A percentile compares a stretch with the other conserved stretches of the same genome.
These are phyloP conservation scores for Vitis hybrid DNA, from an alignment of 177 flowering plant genomes.

Conservation along the genomic window DNA sequence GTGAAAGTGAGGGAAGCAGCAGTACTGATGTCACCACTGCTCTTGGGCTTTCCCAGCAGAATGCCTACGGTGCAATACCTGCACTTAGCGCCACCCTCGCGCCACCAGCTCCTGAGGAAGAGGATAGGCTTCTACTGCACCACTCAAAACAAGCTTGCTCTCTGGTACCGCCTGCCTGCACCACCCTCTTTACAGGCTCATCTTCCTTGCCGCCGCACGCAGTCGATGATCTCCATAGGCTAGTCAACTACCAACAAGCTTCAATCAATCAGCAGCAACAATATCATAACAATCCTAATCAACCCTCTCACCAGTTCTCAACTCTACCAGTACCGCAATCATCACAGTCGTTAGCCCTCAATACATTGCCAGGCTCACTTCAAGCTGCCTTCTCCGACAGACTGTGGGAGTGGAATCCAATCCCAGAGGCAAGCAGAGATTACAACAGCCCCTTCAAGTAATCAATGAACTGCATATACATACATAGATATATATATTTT, in stretches of 20 bases:
- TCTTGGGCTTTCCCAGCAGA: slow-evolving; percentile 42
- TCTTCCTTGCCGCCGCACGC: slow-evolving; percentile 7
- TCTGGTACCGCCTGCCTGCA: slow-evolving; percentile 12
- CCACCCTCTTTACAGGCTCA: slow-evolving; percentile 19
- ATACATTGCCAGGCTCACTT: slow-evolving; percentile 22
- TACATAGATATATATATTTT: background rate
- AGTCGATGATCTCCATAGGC: slow-evolving; percentile 63
- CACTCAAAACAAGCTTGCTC: slow-evolving; percentile 24
- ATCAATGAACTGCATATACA: slow-evolving; percentile 3
- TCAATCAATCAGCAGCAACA: slow-evolving; percentile 25
- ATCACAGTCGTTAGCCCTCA: slow-evolving; percentile 21
- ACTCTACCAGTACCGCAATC: slow-evolving; percentile 12
- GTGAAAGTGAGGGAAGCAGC: slow-evolving; percentile 48
- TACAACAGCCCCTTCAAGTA: slow-evolving; percentile 46
- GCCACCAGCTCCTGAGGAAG: slow-evolving; percentile 16
- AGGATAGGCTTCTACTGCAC: slow-evolving; percentile 20
- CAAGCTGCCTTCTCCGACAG: slow-evolving; percentile 48
- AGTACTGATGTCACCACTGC: slow-evolving; percentile 38
- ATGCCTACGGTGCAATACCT: slow-evolving; percentile 15
- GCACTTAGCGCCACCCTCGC: slow-evolving; percentile 20
- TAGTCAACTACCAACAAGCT: slow-evolving; percentile 46
- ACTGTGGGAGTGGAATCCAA: slow-evolving; percentile 79
- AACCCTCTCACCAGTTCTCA: slow-evolving; percentile 18
- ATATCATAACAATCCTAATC: slow-evolving; percentile 19
- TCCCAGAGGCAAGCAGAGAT: slow-evolving; percentile 51